A percentile compares a stretch with the other conserved stretches of the same genome.
phyloP scores from a whole-genome alignment of 306 rosid genomes.

The Betula pendula region DNA sequence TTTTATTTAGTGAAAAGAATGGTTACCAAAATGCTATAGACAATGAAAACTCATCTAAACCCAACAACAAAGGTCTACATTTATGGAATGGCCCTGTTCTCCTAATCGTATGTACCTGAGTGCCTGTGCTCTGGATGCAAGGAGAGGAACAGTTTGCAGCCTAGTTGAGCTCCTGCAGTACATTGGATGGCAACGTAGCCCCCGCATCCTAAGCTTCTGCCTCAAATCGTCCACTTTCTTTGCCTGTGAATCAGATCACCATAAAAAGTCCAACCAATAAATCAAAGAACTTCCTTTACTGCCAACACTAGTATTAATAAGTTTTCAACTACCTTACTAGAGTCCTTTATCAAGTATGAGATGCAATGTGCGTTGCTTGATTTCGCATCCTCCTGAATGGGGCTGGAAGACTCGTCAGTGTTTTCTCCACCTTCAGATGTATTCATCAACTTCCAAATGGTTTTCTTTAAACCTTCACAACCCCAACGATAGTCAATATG shows the following conservation, averaged over 20 bases:
- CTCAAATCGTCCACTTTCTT: constrained; percentile 66
- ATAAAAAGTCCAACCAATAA: constrained; percentile 1
- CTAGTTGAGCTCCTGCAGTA: constrained; percentile 58
- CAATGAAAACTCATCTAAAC: not conserved
- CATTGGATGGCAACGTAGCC: constrained; percentile 74
- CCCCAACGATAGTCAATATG: constrained; percentile 76
- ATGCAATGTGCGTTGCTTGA: constrained; percentile 66
- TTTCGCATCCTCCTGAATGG: constrained; percentile 45
- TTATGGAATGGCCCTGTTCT: not conserved
- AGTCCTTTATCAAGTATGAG: constrained; percentile 54
- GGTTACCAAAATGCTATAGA: not conserved
- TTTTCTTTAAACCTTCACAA: constrained; percentile 59
- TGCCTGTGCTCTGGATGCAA: constrained; percentile 76
- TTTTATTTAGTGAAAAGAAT: not conserved
- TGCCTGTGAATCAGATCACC: constrained; percentile 35
- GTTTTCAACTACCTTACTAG: constrained; percentile 40
- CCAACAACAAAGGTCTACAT: not conserved
- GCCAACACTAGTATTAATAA: not conserved
- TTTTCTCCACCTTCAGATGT: constrained; percentile 36
- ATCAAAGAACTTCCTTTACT: not conserved
- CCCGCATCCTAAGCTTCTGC: constrained; percentile 77
- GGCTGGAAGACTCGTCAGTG: constrained; percentile 20
- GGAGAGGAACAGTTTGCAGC: constrained; percentile 63
- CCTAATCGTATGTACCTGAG: constrained; percentile 47
- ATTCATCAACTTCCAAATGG: constrained; percentile 54